phyloP scores from a whole-genome alignment of 345 rosid genomes.

The Excoecaria agallocha region DNA sequence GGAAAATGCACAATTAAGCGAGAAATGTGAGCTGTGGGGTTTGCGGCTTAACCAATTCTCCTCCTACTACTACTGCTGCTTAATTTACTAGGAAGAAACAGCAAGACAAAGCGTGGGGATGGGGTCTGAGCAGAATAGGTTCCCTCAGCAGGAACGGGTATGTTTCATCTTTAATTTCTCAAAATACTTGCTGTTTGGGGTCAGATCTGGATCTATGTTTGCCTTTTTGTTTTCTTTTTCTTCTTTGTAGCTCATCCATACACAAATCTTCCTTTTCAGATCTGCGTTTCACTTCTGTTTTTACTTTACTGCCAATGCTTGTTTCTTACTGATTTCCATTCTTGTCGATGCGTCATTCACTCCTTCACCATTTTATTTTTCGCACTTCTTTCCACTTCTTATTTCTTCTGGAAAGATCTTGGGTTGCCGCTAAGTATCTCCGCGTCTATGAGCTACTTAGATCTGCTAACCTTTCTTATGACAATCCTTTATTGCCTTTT shows the following conservation, averaged over 20 bases:
- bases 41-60: background rate
- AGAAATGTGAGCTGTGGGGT: background rate
- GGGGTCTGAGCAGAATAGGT: slow-evolving; percentile 69
- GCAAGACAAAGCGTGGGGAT: slow-evolving; percentile 16
- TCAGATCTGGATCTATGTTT: slow-evolving; percentile 34
- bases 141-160: slow-evolving; percentile 73
- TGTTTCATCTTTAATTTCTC: slow-evolving; percentile 12
- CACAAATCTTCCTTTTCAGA: slow-evolving; percentile 8
- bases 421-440: background rate
- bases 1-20: background rate
- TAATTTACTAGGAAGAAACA: background rate
- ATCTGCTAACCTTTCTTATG: slow-evolving; percentile 2
- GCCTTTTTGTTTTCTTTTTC: background rate
- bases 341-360: background rate
- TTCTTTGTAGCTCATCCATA: background rate
- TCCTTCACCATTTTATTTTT: background rate
- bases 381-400: background rate
- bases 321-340: background rate
- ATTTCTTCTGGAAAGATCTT: background rate
- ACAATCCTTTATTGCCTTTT: background rate
- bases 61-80: background rate
- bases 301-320: background rate
- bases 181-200: background rate
- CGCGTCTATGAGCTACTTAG: background rate
- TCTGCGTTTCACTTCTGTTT: background rate